Conservation (phyloP, 345 rosid genomes). For the Syzygium grande region DNA sequence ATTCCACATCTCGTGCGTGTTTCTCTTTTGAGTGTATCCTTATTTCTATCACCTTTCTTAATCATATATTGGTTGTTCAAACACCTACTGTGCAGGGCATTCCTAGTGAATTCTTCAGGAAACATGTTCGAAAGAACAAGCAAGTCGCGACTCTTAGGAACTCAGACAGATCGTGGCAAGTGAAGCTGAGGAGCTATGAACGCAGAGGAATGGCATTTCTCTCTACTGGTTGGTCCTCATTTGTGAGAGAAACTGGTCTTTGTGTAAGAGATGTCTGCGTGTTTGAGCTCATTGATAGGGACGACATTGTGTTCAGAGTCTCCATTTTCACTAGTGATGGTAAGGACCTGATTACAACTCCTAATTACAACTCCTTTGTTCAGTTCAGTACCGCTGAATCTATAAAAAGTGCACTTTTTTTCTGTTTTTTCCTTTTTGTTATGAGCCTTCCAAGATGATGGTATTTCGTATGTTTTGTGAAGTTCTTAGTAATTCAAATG, state of each 20-base stretch:
- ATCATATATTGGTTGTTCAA: neutral
- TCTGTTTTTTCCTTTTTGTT: no score
- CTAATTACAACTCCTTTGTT: neutral
- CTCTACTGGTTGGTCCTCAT: neutral
- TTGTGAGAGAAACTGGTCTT: neutral
- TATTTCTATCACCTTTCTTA: neutral
- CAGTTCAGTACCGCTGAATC: no score
- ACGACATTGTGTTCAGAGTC: neutral
- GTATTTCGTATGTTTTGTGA: neutral
- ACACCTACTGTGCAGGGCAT: neutral
- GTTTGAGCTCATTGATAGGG: neutral
- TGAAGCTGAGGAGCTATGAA: neutral
- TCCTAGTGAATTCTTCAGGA: neutral
- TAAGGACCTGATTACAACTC: neutral
- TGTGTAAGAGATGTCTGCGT: neutral
- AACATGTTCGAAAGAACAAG: neutral
- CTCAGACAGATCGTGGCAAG: neutral
- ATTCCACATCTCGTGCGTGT: neutral
- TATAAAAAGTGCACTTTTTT: no score
- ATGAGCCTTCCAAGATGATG: no score
- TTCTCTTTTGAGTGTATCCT: neutral
- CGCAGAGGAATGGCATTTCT: neutral
- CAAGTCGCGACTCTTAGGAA: neutral
- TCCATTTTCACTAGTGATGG: neutral
- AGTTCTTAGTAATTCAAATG: neutral